These are phyloP conservation scores for Mortierella antarctica DNA, from an alignment of 192 early-diverging fungal genomes.

Conservation along the genomic window DNA sequence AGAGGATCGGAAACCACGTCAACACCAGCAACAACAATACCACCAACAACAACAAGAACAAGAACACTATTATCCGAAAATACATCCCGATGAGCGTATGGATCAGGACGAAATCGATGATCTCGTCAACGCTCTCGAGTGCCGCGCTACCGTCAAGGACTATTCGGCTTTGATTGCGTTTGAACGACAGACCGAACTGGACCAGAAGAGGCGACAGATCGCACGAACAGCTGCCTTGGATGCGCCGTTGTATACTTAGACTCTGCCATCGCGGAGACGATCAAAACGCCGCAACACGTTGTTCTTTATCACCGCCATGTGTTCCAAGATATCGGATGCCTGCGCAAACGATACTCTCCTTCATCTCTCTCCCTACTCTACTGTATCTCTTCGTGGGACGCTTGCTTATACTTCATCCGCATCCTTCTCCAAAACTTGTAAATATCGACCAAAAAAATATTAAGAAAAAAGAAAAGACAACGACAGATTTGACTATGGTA, in stretches of 20 bases:
- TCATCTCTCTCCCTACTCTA: not conserved
- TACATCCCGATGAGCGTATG: not conserved
- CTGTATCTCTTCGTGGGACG: not conserved
- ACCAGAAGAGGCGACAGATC: not conserved
- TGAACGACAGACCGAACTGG: constrained; percentile 19
- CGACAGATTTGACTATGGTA: not conserved
- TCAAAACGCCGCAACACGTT: too few relatives aligned
- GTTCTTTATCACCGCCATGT: too few relatives aligned
- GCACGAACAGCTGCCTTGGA: too few relatives aligned
- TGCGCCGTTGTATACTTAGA: too few relatives aligned
- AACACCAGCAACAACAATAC: not conserved
- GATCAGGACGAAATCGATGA: constrained; percentile 32
- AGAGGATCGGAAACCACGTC: not conserved
- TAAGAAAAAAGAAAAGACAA: not conserved
- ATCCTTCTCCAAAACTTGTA: not conserved
- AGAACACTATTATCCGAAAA: not conserved
- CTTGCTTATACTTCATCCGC: not conserved
- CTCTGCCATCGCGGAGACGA: too few relatives aligned
- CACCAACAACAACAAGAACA: not conserved
- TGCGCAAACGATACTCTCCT: too few relatives aligned
- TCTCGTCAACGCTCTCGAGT: constrained; percentile 26
- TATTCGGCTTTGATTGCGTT: constrained; percentile 39
- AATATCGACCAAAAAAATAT: not conserved
- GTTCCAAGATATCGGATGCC: too few relatives aligned
- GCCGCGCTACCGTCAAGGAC: constrained; percentile 36